These are phyloP conservation scores for Citrus mangshanensis DNA, from an alignment of 345 rosid genomes.

Conservation along the genomic window DNA sequence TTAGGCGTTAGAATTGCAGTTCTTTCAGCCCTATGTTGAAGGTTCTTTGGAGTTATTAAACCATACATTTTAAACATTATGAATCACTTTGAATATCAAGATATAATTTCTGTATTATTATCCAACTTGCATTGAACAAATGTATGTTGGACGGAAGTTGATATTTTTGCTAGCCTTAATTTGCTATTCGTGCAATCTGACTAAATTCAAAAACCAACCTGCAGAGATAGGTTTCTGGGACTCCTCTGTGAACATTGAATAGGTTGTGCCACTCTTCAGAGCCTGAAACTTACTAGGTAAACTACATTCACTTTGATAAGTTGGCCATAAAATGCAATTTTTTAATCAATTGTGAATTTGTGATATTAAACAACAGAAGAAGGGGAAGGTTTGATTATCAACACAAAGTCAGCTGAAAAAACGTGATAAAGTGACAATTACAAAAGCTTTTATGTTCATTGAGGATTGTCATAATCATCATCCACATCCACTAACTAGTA, in stretches of 20 bases:
- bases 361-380: neutral
- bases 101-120: too few relatives aligned
- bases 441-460: neutral
- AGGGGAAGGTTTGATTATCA: neutral
- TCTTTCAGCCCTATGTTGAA: conserved; percentile 2
- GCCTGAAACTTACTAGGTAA: neutral
- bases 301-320: neutral
- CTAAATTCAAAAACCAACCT: neutral
- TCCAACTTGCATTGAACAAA: neutral
- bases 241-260: neutral
- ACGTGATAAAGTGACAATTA: too few relatives aligned
- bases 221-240: neutral
- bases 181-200: neutral
- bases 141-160: neutral
- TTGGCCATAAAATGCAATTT: neutral
- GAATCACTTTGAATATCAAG: neutral
- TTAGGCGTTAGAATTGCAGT: neutral
- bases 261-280: neutral
- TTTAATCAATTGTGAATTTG: neutral
- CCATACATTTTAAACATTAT: neutral
- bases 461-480: neutral
- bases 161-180: neutral
- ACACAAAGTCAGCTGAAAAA: neutral
- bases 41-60: neutral
- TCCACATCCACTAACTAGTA: neutral